Conservation (phyloP, 2,329 filamentous ascomycete species). For the Arthrinium phaeospermum region DNA sequence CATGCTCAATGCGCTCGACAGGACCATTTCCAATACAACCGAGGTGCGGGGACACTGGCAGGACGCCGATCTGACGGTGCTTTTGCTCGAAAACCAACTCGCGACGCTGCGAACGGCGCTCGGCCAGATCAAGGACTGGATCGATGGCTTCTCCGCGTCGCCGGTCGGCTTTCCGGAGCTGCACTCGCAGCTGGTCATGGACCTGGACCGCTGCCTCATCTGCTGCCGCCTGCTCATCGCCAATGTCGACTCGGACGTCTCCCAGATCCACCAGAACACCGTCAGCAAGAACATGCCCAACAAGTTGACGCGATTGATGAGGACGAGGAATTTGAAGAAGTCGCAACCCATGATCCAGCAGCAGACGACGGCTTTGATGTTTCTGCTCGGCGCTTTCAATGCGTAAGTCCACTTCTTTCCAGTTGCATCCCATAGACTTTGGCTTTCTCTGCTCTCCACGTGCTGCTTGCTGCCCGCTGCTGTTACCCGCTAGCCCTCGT, state of each 20-base stretch:
- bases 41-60: constrained; percentile 15
- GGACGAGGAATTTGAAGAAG: constrained; percentile 8
- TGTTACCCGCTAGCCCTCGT: neutral
- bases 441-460: neutral
- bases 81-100: constrained; percentile 11
- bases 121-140: constrained; percentile 16
- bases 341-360: constrained; percentile 8
- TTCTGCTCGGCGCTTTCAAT: constrained; percentile 4
- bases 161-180: constrained; percentile 7
- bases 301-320: neutral
- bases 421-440: neutral
- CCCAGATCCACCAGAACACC: constrained; percentile 1
- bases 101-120: constrained; percentile 2
- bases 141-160: constrained; percentile 1
- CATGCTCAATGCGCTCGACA: constrained; percentile 16
- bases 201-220: constrained; percentile 7
- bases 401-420: neutral
- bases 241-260: constrained; percentile 11
- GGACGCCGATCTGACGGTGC: constrained; percentile 14
- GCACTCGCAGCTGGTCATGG: constrained; percentile 11
- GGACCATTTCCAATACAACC: constrained; percentile 11
- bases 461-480: neutral
- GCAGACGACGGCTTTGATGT: constrained; percentile 7
- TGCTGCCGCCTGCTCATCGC: constrained; percentile 13
- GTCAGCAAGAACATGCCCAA: constrained; percentile 10